Evolutionary conservation across 2,329 filamentous ascomycete genomes (phyloP).

Genomic region (Sporothrix globosa): DNA sequence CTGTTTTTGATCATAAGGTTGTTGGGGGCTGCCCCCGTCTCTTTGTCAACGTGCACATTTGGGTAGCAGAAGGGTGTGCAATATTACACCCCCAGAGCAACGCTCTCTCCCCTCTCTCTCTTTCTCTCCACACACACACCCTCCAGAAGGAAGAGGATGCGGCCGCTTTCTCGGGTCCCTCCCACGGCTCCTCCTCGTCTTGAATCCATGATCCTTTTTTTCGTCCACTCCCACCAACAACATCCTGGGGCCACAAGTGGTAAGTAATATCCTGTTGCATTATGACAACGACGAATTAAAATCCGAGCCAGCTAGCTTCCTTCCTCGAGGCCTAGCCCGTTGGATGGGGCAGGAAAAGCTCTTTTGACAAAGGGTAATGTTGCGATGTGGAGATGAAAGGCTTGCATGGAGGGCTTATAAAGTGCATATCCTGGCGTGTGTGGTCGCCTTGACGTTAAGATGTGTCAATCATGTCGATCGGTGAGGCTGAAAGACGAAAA

Average conservation of each 20-base stretch:
- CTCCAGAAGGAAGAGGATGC: conserved; percentile 2
- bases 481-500: not conserved
- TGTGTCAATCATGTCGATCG: not conserved
- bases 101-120: not conserved
- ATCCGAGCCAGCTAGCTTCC: not conserved
- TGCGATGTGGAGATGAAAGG: not conserved
- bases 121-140: not conserved
- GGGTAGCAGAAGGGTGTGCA: not conserved
- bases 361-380: not conserved
- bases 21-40: not conserved
- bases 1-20: not conserved
- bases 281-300: no score
- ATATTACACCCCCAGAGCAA: not conserved
- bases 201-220: not conserved
- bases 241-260: not conserved
- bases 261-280: not conserved
- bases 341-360: not conserved
- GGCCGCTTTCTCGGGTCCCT: conserved; percentile 26
- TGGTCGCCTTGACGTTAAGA: not conserved
- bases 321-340: not conserved
- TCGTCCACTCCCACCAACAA: not conserved
- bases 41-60: not conserved
- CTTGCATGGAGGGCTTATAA: not conserved
- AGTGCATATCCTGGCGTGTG: not conserved
- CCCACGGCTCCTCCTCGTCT: not conserved